Evolutionary conservation across 83 land plant genomes (phyloP).

Genomic region (Diphasiastrum complanatum): DNA sequence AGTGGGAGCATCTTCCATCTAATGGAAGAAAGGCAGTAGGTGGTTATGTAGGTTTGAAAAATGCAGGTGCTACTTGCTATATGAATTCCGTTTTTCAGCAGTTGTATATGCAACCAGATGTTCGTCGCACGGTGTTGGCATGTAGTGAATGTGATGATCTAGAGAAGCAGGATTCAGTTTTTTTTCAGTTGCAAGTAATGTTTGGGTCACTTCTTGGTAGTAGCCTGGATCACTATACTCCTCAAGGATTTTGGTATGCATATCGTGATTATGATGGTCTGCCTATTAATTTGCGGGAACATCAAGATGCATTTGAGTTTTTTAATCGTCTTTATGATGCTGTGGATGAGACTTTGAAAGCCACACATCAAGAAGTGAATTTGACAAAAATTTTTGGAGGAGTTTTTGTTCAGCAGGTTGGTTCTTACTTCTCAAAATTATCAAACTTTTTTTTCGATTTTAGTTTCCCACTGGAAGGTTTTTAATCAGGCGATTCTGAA

Average conservation of each 20-base stretch:
- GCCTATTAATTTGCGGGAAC: conserved; percentile 33
- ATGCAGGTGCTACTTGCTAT: conserved; percentile 38
- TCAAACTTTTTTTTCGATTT: neutral
- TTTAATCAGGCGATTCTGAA: neutral
- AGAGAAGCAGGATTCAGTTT: conserved; percentile 27
- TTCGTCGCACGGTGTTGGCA: conserved; percentile 27
- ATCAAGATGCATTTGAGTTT: conserved; percentile 40
- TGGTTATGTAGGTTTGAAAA: conserved; percentile 36
- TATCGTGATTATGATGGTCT: conserved; percentile 34
- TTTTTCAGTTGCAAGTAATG: conserved; percentile 33
- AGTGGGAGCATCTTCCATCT: conserved; percentile 33
- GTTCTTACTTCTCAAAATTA: neutral
- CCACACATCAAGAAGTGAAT: conserved; percentile 28
- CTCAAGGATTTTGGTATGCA: conserved; percentile 37
- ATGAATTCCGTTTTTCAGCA: conserved; percentile 38
- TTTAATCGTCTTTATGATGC: conserved; percentile 35
- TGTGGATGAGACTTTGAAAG: conserved; percentile 31
- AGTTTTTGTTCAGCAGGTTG: conserved; percentile 35
- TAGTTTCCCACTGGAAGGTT: neutral
- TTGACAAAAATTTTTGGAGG: conserved; percentile 39
- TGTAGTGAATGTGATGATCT: conserved; percentile 29
- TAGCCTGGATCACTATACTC: conserved; percentile 34
- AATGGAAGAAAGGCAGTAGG: conserved; percentile 30
- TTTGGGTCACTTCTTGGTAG: conserved; percentile 36
- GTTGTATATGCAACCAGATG: conserved; percentile 37